Base-by-base conservation (phyloP, 148 eudicot species). In the Heliosperma pusillum region DNA sequence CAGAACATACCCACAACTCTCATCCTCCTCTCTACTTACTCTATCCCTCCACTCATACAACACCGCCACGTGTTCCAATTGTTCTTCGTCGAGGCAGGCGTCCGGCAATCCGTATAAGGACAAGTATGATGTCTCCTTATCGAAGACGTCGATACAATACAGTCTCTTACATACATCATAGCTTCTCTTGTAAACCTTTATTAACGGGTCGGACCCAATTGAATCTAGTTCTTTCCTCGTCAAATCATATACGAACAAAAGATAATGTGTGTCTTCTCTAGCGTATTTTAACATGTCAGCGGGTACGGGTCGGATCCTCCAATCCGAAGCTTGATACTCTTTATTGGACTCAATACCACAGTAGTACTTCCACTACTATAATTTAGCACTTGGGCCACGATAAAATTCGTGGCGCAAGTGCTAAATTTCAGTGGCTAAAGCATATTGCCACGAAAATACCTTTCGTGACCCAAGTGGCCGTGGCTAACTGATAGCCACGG, bases 11-110 rank as follows among this genome's bases (percentile, higher is more conserved):
- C 58, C 66, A n/a, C 58, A 63, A 25, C 80, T 78, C 58, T 78
- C 72, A 27, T 78, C 76, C 13, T 78, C 71, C 20, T 65, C 11
- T 22, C 80, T 66, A 7, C 75, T 62, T 7, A 72, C 56, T 10
- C 15, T 3, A 44, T 78, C 76, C 58, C 80, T 64, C 80, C 72
- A 72, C 19, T 53, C 44, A 2, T 7, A 40, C 2, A 78, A 21
- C 0, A 21, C 47, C 2, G 59, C 66, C 0, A 66, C 59, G 0
- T 65, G 10, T 0, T 7, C 72, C 0, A 55, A 11, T 36, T 78
- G 72, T 25, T 55, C 8, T 1, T 20, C 52, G 10, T 65, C 33
- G 15, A 72, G 21, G 3, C 59, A 2, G 10, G 72, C 66, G 0
- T 55, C 42, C 16, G 12, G 1, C 24, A 77, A 2, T 6, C 80